Evolutionary conservation across 2,329 filamentous ascomycete species (phyloP).

Genomic region (Gyromitra esculenta): DNA sequence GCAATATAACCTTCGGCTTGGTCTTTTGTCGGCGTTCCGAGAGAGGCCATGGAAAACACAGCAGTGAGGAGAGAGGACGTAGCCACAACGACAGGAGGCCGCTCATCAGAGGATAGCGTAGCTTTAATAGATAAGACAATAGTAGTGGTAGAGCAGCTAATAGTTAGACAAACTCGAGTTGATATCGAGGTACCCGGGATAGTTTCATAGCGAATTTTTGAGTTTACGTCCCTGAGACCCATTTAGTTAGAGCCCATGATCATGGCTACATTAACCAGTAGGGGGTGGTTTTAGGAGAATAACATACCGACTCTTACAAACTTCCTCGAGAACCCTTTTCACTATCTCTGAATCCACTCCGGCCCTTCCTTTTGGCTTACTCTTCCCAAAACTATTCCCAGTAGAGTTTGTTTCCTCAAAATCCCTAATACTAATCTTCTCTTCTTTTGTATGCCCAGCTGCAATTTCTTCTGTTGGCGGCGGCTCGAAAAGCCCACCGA

Average conservation of each 20-base stretch:
- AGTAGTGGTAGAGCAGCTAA: slow-evolving; percentile 47
- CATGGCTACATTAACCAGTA: not conserved
- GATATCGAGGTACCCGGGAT: slow-evolving; percentile 53
- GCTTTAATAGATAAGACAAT: slow-evolving; percentile 26
- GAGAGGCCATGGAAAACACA: slow-evolving; percentile 75
- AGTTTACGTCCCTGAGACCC: slow-evolving; percentile 39
- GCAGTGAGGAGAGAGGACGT: slow-evolving; percentile 60
- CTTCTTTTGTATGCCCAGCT: slow-evolving; percentile 62
- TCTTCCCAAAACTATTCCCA: slow-evolving; percentile 42
- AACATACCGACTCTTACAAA: slow-evolving; percentile 53
- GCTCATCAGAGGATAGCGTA: not conserved
- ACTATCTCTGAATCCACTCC: slow-evolving; percentile 52
- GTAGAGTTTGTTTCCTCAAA: slow-evolving; percentile 73
- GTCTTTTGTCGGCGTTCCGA: slow-evolving; percentile 77
- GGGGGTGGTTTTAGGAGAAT: not conserved
- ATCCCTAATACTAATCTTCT: slow-evolving; percentile 74
- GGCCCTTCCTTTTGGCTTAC: slow-evolving; percentile 51
- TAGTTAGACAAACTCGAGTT: slow-evolving; percentile 39
- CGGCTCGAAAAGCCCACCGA: slow-evolving; percentile 68
- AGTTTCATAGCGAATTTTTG: slow-evolving; percentile 51
- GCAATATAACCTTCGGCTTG: slow-evolving; percentile 90
- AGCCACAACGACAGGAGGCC: slow-evolving; percentile 37
- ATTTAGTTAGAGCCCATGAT: not conserved
- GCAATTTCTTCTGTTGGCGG: slow-evolving; percentile 62
- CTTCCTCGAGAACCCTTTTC: slow-evolving; percentile 56